These are phyloP conservation scores for Pseudonectria buxi DNA, from an alignment of 2,329 filamentous ascomycete species.

Conservation along the genomic window DNA sequence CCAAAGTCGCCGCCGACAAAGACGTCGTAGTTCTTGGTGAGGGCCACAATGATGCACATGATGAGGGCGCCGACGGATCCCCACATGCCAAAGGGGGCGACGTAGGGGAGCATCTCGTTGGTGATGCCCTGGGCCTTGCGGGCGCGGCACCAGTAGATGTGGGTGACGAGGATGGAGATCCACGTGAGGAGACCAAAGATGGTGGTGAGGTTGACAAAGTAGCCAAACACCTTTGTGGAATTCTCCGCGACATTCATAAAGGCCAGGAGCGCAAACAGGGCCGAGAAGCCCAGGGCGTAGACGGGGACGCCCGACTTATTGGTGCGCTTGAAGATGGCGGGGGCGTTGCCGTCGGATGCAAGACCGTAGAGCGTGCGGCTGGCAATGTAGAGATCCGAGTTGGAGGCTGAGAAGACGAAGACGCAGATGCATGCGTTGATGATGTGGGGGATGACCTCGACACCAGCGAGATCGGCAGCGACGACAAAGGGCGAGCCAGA, in stretches of 20 bases:
- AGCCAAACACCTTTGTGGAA: slow-evolving; percentile 51
- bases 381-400: slow-evolving; percentile 72
- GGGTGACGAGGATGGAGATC: slow-evolving; percentile 61
- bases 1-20: slow-evolving; percentile 51
- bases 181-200: slow-evolving; percentile 61
- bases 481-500: slow-evolving; percentile 66
- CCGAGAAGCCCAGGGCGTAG: slow-evolving; percentile 54
- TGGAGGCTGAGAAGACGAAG: slow-evolving; percentile 71
- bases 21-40: slow-evolving; percentile 78
- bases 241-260: slow-evolving; percentile 59
- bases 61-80: slow-evolving; percentile 63
- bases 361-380: slow-evolving; percentile 68
- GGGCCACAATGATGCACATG: slow-evolving; percentile 64
- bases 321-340: slow-evolving; percentile 63
- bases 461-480: slow-evolving; percentile 58
- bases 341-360: slow-evolving; percentile 64
- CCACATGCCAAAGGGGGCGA: slow-evolving; percentile 62
- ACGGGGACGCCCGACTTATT: slow-evolving; percentile 66
- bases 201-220: slow-evolving; percentile 62
- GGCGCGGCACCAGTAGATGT: slow-evolving; percentile 60
- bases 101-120: slow-evolving; percentile 52
- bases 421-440: slow-evolving; percentile 68
- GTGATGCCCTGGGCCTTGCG: slow-evolving; percentile 54
- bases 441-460: slow-evolving; percentile 57
- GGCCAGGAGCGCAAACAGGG: slow-evolving; percentile 58